These are phyloP conservation scores for Xenoacremonium recifei DNA, from an alignment of 2,329 filamentous ascomycete genomes.

Conservation along the genomic window DNA sequence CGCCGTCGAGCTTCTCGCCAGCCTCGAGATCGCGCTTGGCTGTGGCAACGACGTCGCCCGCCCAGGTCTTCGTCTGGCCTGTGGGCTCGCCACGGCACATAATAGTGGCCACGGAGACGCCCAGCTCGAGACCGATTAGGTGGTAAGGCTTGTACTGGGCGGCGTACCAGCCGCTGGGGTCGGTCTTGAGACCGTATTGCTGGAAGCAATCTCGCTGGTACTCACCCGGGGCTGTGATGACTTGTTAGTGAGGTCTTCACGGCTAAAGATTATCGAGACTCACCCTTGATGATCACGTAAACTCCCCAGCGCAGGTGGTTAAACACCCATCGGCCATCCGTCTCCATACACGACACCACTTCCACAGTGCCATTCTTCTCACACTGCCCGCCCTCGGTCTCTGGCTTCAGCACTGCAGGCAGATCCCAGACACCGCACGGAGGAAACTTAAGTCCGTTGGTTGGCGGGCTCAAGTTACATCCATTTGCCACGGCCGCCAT, in stretches of 20 bases:
- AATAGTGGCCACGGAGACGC: slow-evolving; percentile 41
- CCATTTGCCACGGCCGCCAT: slow-evolving; percentile 48
- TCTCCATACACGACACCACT: slow-evolving; percentile 43
- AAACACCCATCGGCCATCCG: slow-evolving; percentile 38
- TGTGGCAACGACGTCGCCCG: slow-evolving; percentile 44
- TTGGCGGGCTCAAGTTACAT: slow-evolving; percentile 39
- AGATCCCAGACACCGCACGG: slow-evolving; percentile 43
- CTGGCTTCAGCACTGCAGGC: slow-evolving; percentile 38
- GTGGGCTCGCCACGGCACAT: slow-evolving; percentile 46
- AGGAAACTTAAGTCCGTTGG: slow-evolving; percentile 40
- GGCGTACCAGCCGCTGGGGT: slow-evolving; percentile 37
- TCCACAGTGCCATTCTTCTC: slow-evolving; percentile 42
- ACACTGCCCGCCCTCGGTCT: slow-evolving; percentile 38
- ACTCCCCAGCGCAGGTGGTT: slow-evolving; percentile 43
- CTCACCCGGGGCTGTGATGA: slow-evolving; percentile 28
- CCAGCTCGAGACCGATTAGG: slow-evolving; percentile 45
- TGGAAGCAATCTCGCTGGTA: slow-evolving; percentile 43
- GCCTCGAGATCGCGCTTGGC: slow-evolving; percentile 43
- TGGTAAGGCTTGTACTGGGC: slow-evolving; percentile 47
- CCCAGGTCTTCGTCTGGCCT: slow-evolving; percentile 41
- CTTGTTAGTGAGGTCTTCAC: not conserved
- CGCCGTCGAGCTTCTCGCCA: slow-evolving; percentile 43
- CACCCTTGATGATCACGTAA: slow-evolving; percentile 42
- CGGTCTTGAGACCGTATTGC: slow-evolving; percentile 44
- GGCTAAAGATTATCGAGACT: not conserved